Base-by-base conservation (phyloP, 306 rosid species). In the Trifolium subterraneum region DNA sequence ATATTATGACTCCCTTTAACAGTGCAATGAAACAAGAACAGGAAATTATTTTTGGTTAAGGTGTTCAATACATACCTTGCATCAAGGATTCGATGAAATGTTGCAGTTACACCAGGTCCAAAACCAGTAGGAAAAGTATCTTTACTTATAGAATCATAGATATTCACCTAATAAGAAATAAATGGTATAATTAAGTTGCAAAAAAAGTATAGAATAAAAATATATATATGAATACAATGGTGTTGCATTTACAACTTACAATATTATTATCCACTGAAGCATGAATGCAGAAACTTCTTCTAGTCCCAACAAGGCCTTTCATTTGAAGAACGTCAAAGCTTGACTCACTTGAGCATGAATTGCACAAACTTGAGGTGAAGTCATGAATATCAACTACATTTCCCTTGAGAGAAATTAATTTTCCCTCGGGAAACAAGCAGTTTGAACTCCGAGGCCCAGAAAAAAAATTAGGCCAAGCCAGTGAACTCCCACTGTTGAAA, bases 61-160 rank as follows among this genome's bases (percentile, higher is more conserved):
- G 62, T 23, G 52, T 20, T 68, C 16, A 73, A 12, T 70, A 62
- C 86, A 72, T 86, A 93, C 97, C 94, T 70, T 62, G 83, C 47
- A 72, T 87, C 86, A 64, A 93, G 92, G 84, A 93, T 82, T 61
- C 94, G 92, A 82, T 91, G 86, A 84, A 93, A 91, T 6, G 85
- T 81, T 68, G 96, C 97, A 75, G 72, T 81, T 58, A 86, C 89
- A 65, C 94, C 97, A 83, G 85, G 87, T 83, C 96, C 93, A 38
- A 93, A 87, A 44, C 98, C 98, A 54, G 81, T 83, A 47, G 98
- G 98, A 44, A 87, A 82, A 51, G 78, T 79, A 74, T 39, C 60
- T 52, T 83, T 80, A 23, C 77, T 75, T 70, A 52, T 68, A 35
- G 84, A 84, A 79, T 92, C 88, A 79, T 68, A 84, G 74, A 93